Evolutionary conservation across 2,329 filamentous ascomycete genomes (phyloP), one percentile per base, ranked within the genome.

Genomic region (Huntiella moniliformis): DNA sequence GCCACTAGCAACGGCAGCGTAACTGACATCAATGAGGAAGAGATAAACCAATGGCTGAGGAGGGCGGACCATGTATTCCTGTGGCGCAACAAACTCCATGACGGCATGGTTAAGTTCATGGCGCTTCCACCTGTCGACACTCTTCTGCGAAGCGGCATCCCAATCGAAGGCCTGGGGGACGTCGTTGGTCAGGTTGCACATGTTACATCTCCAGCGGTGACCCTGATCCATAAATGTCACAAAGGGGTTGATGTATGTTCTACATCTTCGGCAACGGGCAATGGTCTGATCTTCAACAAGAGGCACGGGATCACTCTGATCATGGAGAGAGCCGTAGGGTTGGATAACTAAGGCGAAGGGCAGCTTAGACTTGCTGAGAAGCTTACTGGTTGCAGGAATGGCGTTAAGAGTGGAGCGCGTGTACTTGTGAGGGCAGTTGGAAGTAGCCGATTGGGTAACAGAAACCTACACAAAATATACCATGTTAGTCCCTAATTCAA

Each of bases 81-180:
- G 91, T 2, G 91, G 91, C 10, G 91, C 91, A 53, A 98, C 83
- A 58, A 95, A 98, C 58, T 98, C 91, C 50, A 94, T 87, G 33
- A 96, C 86, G n/a, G 86, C 74, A 59, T 95, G 81, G 65, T 98
- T 98, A 51, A 98, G 70, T 60, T 98, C 91, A 35, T 85, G 74
- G 55, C 91, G 73, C 60, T 92, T 79, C 82, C 91, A 93, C 58
- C 91, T 71, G 60, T 98, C 88, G 43, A 92, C 79, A 44, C 77
- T 82, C 67, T 93, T 87, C 63, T 96, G 88, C 46, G 86, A 71
- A 38, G 84, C 80, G 32, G 85, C 79, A 63, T 98, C 91, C 91
- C 91, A 98, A 60, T 98, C 91, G 54, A 98, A 98, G 34, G 87
- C 87, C 63, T 98, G 91, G n/a, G 91, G 91, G 35, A 96, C 88